Evolutionary conservation across 2,329 filamentous ascomycete species (phyloP).

Genomic region (Claviceps quebecensis): DNA sequence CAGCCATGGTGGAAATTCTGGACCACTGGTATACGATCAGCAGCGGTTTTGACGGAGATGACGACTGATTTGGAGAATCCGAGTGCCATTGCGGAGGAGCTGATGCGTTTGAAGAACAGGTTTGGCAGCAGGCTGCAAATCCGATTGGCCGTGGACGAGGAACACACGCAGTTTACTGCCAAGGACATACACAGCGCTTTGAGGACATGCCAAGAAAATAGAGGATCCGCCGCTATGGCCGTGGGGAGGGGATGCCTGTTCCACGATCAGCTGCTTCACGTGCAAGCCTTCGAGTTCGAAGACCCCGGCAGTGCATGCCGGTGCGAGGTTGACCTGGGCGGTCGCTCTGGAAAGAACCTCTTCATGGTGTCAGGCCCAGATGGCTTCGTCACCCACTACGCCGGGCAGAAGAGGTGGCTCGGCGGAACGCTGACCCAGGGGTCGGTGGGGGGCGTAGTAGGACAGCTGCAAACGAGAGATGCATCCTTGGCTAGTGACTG

Average conservation of each 20-base stretch:
- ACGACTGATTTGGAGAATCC: slow-evolving; percentile 12
- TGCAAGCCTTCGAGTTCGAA: slow-evolving; percentile 18
- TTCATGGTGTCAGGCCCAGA: slow-evolving; percentile 84
- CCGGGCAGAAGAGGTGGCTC: slow-evolving; percentile 65
- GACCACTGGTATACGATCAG: slow-evolving; percentile 4
- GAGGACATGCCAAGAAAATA: neutral
- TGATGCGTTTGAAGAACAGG: slow-evolving; percentile 45
- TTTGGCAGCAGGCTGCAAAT: slow-evolving; percentile 47
- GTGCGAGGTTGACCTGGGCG: slow-evolving; percentile 10
- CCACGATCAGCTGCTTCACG: slow-evolving; percentile 18
- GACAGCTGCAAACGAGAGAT: slow-evolving; percentile 37
- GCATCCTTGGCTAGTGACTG: slow-evolving; percentile 25
- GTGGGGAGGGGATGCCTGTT: slow-evolving; percentile 12
- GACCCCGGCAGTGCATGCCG: slow-evolving; percentile 12
- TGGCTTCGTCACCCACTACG: slow-evolving; percentile 71
- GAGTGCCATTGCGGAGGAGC: slow-evolving; percentile 43
- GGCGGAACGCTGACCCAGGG: slow-evolving; percentile 64
- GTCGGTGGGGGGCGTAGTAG: slow-evolving; percentile 53
- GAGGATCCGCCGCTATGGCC: neutral
- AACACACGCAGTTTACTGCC: slow-evolving; percentile 51
- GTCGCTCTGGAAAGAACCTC: slow-evolving; percentile 39
- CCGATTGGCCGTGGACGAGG: slow-evolving; percentile 71
- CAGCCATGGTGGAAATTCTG: slow-evolving; percentile 14
- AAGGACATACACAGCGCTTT: slow-evolving; percentile 29
- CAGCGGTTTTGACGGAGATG: slow-evolving; percentile 10